Conservation (phyloP, 768 basidiomycete species). For the Tephrocybe sp. region DNA sequence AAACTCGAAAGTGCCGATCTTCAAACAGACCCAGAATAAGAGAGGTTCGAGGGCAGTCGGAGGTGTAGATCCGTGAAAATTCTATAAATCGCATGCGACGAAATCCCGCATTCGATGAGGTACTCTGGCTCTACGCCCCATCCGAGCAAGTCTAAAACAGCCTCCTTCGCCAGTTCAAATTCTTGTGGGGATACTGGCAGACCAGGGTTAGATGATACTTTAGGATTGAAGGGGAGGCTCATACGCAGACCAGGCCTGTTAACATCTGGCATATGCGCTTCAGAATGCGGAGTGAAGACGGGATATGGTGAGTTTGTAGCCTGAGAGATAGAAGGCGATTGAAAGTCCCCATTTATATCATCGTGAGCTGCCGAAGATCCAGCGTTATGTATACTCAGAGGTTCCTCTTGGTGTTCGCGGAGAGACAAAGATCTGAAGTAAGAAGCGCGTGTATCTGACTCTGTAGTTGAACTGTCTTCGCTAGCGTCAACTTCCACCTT, state of each 20-base stretch:
- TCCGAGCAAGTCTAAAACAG: conserved; percentile 54
- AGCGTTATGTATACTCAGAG: not conserved
- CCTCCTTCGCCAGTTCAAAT: conserved; percentile 38
- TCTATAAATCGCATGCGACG: conserved; percentile 31
- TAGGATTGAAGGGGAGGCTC: not conserved
- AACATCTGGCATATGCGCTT: not conserved
- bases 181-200: conserved; percentile 37
- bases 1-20: not conserved
- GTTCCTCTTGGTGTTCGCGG: not conserved
- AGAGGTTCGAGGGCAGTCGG: conserved; percentile 26
- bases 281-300: not conserved
- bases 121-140: conserved; percentile 53
- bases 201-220: not conserved
- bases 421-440: not conserved
- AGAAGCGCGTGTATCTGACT: not conserved
- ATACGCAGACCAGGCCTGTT: conserved; percentile 4
- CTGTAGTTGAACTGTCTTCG: not conserved
- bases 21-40: conserved; percentile 7
- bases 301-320: not conserved
- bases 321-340: not conserved
- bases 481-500: not conserved
- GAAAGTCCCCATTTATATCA: not conserved
- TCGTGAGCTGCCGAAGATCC: no score
- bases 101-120: conserved; percentile 42
- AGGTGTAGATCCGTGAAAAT: conserved; percentile 41